phyloP scores from a whole-genome alignment of 2,329 filamentous ascomycete species.

The Colletotrichum sp. region DNA sequence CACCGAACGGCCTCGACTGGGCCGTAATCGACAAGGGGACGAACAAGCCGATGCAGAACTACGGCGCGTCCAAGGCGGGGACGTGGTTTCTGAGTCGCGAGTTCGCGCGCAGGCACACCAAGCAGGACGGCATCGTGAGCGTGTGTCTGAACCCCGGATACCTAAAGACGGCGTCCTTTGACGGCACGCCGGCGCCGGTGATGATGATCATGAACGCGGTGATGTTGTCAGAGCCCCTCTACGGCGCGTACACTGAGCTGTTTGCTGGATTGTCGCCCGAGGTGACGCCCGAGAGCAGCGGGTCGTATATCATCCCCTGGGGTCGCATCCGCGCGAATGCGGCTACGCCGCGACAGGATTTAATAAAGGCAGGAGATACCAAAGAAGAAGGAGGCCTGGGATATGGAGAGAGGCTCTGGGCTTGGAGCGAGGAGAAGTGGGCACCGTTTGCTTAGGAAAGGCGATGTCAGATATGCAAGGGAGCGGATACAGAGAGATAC shows the following conservation, averaged over 20 bases:
- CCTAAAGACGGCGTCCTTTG: slow-evolving; percentile 29
- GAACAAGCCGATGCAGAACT: slow-evolving; percentile 29
- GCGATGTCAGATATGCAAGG: not conserved
- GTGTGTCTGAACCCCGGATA: slow-evolving; percentile 40
- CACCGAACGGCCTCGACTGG: slow-evolving; percentile 33
- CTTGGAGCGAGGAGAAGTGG: not conserved
- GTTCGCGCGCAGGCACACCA: slow-evolving; percentile 28
- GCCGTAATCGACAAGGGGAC: slow-evolving; percentile 24
- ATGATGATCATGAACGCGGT: slow-evolving; percentile 23
- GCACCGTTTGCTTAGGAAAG: not conserved
- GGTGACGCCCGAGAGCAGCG: slow-evolving; percentile 33
- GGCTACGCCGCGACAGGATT: not conserved
- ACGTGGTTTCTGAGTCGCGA: slow-evolving; percentile 36
- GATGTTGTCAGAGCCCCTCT: slow-evolving; percentile 31
- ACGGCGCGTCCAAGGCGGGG: slow-evolving; percentile 38
- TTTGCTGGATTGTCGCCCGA: slow-evolving; percentile 43
- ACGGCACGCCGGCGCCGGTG: slow-evolving; percentile 6
- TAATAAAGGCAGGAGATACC: not conserved
- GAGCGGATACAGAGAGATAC: not conserved
- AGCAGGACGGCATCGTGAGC: slow-evolving; percentile 28
- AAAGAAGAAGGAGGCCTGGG: not conserved
- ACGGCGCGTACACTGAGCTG: slow-evolving; percentile 46
- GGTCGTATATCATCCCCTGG: slow-evolving; percentile 33
- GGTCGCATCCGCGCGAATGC: slow-evolving; percentile 24
- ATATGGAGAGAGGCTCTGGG: not conserved